Base-by-base conservation (phyloP, 2,329 filamentous ascomycete genomes). In the Aspergillus sojae region DNA sequence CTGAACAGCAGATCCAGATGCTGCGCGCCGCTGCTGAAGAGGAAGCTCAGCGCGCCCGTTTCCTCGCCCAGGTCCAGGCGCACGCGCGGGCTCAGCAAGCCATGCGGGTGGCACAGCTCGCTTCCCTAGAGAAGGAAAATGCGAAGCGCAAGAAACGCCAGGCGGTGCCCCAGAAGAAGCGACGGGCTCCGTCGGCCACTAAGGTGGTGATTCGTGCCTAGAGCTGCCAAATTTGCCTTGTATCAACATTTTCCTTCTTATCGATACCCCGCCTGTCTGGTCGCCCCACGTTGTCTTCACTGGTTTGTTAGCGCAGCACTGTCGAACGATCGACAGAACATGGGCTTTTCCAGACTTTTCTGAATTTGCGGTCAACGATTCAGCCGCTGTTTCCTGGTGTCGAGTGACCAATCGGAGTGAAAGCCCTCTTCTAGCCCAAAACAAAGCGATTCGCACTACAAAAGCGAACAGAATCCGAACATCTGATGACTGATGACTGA, bases 11-110 rank as follows among this genome's bases (percentile, higher is more conserved):
- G 63, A 71, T 80, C 58, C 70, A 75, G 65, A 72, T 74, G 62
- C 67, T 79, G 46, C 76, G 76, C 53, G 75, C 68, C 3, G 70
- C 70, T 21, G 76, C 74, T 46, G 74, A 78, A 56, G 73, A 79
- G 50, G 73, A 80, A 52, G 76, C 76, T 30, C 67, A 70, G 34
- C 76, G 78, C 23, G 73, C 72, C 14, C 75, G 74, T 19, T 78
- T 78, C 67, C 71, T 79, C 28, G 78, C 77, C 14, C 77, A 78
- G 64, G 77, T 79, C 7, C 76, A 80, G 30, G 78, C 78, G 19
- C 77, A 79, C 62, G 77, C 77, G 7, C 75, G 77, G 54, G 78
- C 78, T 4, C 77, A 77, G 62, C 77, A 79, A 58, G 77, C 76
- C 6, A 63, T 78, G 39, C 76, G 78, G 30, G 71, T 74, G 19